These are phyloP conservation scores for Populus simonii DNA, from an alignment of 345 rosid species.

Conservation along the genomic window DNA sequence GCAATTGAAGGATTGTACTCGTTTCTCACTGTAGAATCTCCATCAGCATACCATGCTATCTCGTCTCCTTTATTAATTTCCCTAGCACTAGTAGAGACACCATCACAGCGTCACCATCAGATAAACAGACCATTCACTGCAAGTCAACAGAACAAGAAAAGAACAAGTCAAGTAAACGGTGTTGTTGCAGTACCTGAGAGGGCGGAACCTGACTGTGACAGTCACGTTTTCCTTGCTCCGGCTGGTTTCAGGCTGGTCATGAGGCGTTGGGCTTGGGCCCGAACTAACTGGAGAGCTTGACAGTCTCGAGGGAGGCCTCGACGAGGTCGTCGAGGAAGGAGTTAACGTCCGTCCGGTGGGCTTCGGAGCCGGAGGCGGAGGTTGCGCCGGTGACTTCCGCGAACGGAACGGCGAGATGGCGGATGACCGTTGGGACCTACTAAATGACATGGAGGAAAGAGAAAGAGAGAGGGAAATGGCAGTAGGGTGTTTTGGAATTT, in stretches of 20 bases:
- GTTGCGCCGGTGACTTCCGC: conserved; percentile 55
- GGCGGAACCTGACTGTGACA: conserved; percentile 80
- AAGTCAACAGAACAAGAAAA: background rate
- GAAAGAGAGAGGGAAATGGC: background rate
- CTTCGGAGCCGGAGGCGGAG: conserved; percentile 31
- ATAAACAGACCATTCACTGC: conserved; percentile 2
- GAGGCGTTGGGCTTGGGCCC: conserved; percentile 35
- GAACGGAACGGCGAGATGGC: conserved; percentile 80
- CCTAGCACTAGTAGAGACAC: conserved; percentile 40
- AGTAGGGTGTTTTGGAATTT: background rate
- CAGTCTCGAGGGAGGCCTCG: conserved; percentile 46
- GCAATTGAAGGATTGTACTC: conserved; percentile 65
- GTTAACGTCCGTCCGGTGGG: conserved; percentile 38
- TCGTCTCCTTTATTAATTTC: conserved; percentile 81
- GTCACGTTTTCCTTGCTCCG: conserved; percentile 70
- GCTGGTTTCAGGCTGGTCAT: conserved; percentile 34
- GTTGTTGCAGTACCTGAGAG: conserved; percentile 53
- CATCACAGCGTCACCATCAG: background rate
- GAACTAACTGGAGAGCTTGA: conserved; percentile 40
- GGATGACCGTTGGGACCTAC: conserved; percentile 54
- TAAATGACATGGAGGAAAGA: conserved; percentile 44
- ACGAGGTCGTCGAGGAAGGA: conserved; percentile 42
- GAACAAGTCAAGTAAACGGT: background rate
- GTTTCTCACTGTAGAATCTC: conserved; percentile 64
- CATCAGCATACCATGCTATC: conserved; percentile 86